These are phyloP conservation scores for Alternaria gaisen DNA, from an alignment of 2,329 filamentous ascomycete genomes.

Conservation along the genomic window DNA sequence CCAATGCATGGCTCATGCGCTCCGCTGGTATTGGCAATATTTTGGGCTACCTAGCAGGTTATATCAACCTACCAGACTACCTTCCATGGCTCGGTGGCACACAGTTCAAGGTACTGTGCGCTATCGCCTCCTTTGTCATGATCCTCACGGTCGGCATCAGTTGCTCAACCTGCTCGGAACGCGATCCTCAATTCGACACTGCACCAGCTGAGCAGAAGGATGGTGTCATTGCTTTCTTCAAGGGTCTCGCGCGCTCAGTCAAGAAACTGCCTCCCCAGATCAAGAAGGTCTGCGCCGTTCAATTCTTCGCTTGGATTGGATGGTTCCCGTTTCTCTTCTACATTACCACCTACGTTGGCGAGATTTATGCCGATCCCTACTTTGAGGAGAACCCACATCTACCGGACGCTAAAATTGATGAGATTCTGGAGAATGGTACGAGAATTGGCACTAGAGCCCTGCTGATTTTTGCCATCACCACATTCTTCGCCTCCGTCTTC, in stretches of 20 bases:
- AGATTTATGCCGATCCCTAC: constrained; percentile 88
- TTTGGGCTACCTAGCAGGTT: constrained; percentile 86
- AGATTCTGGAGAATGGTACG: constrained; percentile 84
- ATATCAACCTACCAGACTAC: constrained; percentile 76
- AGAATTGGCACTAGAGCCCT: constrained; percentile 89
- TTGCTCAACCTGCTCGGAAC: constrained; percentile 74
- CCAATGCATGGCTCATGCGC: constrained; percentile 93
- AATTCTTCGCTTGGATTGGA: constrained; percentile 84
- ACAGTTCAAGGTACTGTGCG: constrained; percentile 92
- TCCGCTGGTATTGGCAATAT: constrained; percentile 90
- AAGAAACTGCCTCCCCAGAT: constrained; percentile 83
- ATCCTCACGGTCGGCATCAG: constrained; percentile 75
- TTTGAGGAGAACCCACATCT: constrained; percentile 81
- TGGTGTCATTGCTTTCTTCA: constrained; percentile 81
- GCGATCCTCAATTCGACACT: constrained; percentile 79
- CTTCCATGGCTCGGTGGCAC: constrained; percentile 84
- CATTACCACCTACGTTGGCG: constrained; percentile 90
- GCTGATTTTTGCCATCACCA: constrained; percentile 86
- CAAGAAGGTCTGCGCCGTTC: constrained; percentile 73
- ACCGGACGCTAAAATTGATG: constrained; percentile 76
- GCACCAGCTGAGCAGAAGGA: constrained; percentile 62
- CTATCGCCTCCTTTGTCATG: constrained; percentile 80
- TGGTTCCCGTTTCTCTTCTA: constrained; percentile 98
- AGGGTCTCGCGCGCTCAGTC: constrained; percentile 77
- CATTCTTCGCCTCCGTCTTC: constrained; percentile 80